A percentile compares a stretch with the other conserved stretches of the same genome.
Conservation (phyloP, 768 basidiomycete species). For the Amanita pseudoporphyria region DNA sequence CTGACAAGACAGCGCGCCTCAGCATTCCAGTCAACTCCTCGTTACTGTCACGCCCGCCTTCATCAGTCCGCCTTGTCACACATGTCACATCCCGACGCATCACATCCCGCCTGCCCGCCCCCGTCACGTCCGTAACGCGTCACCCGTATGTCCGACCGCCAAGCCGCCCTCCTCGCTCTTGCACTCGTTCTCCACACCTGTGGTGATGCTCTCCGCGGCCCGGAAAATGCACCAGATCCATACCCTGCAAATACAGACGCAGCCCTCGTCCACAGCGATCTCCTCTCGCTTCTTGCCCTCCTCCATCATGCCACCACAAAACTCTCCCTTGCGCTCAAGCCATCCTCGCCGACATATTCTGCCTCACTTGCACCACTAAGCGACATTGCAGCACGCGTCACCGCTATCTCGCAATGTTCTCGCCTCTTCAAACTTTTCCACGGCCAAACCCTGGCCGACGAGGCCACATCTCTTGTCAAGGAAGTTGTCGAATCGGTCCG, state of each 20-base stretch:
- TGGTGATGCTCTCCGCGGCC: constrained; percentile 9
- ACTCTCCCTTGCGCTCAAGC: constrained; percentile 52
- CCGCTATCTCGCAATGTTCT: constrained; percentile 42
- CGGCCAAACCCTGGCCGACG: constrained; percentile 37
- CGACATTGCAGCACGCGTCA: constrained; percentile 40
- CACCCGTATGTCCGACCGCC: constrained; percentile 3
- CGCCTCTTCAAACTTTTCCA: constrained; percentile 33
- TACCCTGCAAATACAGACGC: not conserved
- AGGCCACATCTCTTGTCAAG: constrained; percentile 28
- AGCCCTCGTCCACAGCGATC: constrained; percentile 40
- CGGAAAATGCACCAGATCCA: not conserved
- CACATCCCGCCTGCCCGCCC: not conserved
- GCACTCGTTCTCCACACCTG: constrained; percentile 27
- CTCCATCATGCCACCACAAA: constrained; percentile 51
- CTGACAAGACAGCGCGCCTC: not conserved
- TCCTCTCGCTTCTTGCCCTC: constrained; percentile 47
- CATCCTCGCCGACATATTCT: constrained; percentile 40
- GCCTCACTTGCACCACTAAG: constrained; percentile 42
- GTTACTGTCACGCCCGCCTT: not conserved
- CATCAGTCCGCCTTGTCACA: not conserved
- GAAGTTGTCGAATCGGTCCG: constrained; percentile 35
- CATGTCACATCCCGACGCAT: not conserved
- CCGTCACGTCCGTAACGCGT: too few species aligned
- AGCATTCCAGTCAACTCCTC: not conserved
- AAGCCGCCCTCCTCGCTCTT: constrained; percentile 23